Conservation (phyloP, 2,329 filamentous ascomycete species). For the Paraphoma chrysanthemicola region DNA sequence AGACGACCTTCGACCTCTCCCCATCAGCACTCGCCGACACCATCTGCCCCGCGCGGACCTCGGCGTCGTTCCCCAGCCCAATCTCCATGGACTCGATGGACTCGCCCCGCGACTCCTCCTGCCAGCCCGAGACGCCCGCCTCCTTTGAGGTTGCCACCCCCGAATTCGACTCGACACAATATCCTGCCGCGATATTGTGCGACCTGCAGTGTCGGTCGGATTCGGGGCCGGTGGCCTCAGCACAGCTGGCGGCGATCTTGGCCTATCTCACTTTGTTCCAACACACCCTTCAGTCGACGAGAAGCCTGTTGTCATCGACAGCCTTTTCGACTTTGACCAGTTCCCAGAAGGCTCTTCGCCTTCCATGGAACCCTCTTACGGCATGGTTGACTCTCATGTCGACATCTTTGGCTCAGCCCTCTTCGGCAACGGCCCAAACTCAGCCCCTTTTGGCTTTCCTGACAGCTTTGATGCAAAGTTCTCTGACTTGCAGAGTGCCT, state of each 20-base stretch:
- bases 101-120: slow-evolving; percentile 47
- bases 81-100: slow-evolving; percentile 49
- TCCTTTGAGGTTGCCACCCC: slow-evolving; percentile 50
- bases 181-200: slow-evolving; percentile 99
- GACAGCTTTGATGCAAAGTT: slow-evolving; percentile 50
- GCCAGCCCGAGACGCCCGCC: slow-evolving; percentile 48
- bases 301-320: slow-evolving; percentile 44
- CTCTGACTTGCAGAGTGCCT: slow-evolving; percentile 54
- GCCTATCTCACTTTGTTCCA: slow-evolving; percentile 46
- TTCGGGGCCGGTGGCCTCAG: slow-evolving; percentile 34
- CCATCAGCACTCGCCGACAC: slow-evolving; percentile 36
- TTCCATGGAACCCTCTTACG: slow-evolving; percentile 29
- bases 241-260: slow-evolving; percentile 37
- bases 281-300: slow-evolving; percentile 47
- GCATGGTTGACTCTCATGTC: slow-evolving; percentile 41
- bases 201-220: slow-evolving; percentile 99
- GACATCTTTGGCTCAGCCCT: slow-evolving; percentile 45
- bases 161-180: slow-evolving; percentile 96
- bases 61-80: slow-evolving; percentile 44
- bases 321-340: slow-evolving; percentile 50
- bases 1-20: slow-evolving; percentile 27
- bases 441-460: slow-evolving; percentile 44
- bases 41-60: slow-evolving; percentile 45
- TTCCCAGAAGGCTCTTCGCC: slow-evolving; percentile 41
- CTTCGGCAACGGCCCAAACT: slow-evolving; percentile 36